Percentiles rank a stretch among this genome's conserved stretches.
Conservation (phyloP, 257 asterid genomes). For the Gentiana macrophylla region DNA sequence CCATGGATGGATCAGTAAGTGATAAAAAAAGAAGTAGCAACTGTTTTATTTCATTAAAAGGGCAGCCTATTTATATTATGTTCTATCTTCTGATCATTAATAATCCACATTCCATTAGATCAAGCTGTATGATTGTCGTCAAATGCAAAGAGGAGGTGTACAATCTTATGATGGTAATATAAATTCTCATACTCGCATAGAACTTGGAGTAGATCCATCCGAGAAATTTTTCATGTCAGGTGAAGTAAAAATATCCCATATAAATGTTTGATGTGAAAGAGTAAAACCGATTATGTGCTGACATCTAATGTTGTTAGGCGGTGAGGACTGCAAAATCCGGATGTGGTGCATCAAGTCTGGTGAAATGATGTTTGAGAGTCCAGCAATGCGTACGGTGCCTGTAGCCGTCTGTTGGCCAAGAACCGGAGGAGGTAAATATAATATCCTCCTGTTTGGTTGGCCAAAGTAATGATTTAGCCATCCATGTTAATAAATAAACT, state of each 20-base stretch:
- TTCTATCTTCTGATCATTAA: not conserved
- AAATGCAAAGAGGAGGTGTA: conserved; percentile 54
- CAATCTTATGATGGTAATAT: conserved; percentile 76
- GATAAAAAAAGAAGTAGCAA: conserved; percentile 2
- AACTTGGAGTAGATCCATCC: conserved; percentile 80
- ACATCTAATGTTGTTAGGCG: conserved; percentile 36
- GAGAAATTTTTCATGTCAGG: conserved; percentile 78
- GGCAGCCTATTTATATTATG: not conserved
- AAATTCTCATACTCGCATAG: conserved; percentile 69
- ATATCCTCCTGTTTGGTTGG: not conserved
- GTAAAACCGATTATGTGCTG: not conserved
- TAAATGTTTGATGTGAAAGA: not conserved
- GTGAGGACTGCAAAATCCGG: conserved; percentile 79
- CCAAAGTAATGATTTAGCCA: too few species aligned
- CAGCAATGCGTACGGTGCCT: conserved; percentile 50
- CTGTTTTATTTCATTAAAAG: not conserved
- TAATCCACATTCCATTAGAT: conserved; percentile 27
- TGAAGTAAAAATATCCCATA: conserved; percentile 4
- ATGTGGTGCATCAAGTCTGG: conserved; percentile 84
- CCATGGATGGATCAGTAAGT: conserved; percentile 98
- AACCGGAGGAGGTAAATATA: conserved; percentile 23
- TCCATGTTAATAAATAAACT: too few species aligned
- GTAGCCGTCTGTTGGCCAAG: conserved; percentile 76
- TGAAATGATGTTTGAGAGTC: conserved; percentile 57
- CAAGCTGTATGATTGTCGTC: conserved; percentile 79